Evolutionary conservation across 441 rosid species (phyloP), one percentile per base, ranked within the genome.

Genomic region (Pelargonium fulgidum): DNA sequence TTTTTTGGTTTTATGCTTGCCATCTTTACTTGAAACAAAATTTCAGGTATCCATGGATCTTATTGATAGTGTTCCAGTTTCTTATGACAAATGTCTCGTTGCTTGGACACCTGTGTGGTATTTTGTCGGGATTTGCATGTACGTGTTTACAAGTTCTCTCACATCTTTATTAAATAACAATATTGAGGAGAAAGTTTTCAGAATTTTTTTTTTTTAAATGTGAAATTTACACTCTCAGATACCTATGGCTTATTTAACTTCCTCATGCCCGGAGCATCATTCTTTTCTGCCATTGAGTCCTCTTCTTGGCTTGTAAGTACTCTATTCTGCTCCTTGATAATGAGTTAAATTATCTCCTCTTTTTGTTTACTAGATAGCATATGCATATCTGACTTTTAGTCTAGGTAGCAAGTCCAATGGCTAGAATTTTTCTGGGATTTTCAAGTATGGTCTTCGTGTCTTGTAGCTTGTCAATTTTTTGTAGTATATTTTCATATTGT

Each of bases 41-140:
- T 54, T 79, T 69, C 84, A 93, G 98, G 87, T 93, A 91, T 85
- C 92, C 91, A 3, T 88, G 90, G 85, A 80, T 91, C 78, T 81
- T 93, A 61, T 74, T 93, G 78, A 72, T 93, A 39, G 82, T 73
- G 42, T 88, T 93, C 84, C 96, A 91, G 84, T 77, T 89, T 81
- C 90, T 93, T 62, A 88, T 93, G 96, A 70, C 93, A 67, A 93
- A 93, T 72, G 93, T 93, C 62, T 93, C 99, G 4, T 86, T 93
- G 70, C 93, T 93, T 58, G 99, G 99, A 64, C 99, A 91, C 74
- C 86, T 93, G 16, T 91, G 93, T 54, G 97, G 99, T 79, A 91
- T 93, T 84, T 77, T 93, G 72, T 91, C 97, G 24, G 96, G 99
- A 69, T 91, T 89, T 86, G 91, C 96, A 75, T 93, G 97, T 91